phyloP scores from a whole-genome alignment of 768 basidiomycete species.

The Crucibulum laeve region DNA sequence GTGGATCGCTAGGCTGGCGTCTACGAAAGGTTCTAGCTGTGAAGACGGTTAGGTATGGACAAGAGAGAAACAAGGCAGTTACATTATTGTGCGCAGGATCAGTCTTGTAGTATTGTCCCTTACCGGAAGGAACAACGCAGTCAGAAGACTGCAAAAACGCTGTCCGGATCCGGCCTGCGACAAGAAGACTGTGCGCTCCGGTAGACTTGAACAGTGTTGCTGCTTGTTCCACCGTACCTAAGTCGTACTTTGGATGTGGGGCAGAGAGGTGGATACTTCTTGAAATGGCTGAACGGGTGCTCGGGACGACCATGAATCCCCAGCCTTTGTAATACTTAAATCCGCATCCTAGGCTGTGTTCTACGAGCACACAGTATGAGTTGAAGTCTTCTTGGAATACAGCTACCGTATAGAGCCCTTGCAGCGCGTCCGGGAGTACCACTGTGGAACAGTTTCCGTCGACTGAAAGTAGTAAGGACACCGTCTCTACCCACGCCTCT shows the following conservation, averaged over 20 bases:
- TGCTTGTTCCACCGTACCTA: conserved; percentile 34
- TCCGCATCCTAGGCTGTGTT: conserved; percentile 9
- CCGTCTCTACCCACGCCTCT: conserved; percentile 10
- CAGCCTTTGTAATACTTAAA: conserved; percentile 27
- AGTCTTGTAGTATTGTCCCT: conserved; percentile 32
- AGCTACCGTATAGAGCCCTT: conserved; percentile 11
- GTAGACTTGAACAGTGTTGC: conserved; percentile 31
- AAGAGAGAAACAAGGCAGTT: conserved; percentile 4
- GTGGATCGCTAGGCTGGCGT: conserved; percentile 31
- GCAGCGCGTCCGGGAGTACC: conserved; percentile 10
- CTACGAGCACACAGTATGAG: conserved; percentile 17
- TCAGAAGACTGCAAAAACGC: conserved; percentile 26
- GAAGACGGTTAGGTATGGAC: background rate
- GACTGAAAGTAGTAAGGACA: conserved; percentile 10
- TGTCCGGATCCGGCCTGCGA: conserved; percentile 33
- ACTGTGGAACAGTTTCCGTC: conserved; percentile 11
- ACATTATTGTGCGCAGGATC: conserved; percentile 45
- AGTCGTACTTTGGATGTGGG: conserved; percentile 39
- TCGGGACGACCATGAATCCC: conserved; percentile 29
- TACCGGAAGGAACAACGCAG: conserved; percentile 22
- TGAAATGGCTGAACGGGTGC: conserved; percentile 13
- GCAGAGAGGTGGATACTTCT: conserved; percentile 38
- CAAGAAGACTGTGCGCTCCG: conserved; percentile 35
- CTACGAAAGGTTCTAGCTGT: conserved; percentile 40
- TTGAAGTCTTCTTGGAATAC: conserved; percentile 3